These are phyloP conservation scores for Candida arabinofermentans DNA, from an alignment of 805 yeast genomes.

Conservation along the genomic window DNA sequence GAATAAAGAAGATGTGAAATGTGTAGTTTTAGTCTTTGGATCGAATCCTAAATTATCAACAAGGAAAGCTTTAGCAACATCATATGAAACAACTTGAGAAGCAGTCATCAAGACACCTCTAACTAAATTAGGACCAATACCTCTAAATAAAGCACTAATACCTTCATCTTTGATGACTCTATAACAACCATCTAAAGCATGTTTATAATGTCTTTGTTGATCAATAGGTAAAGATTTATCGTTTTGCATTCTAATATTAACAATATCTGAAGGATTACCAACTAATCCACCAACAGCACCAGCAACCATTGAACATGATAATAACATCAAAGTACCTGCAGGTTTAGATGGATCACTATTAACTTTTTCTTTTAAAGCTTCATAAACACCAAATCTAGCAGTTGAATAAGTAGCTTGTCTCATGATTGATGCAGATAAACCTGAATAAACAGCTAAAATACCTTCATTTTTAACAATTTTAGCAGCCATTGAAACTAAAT, in stretches of 20 bases:
- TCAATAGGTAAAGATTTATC: slow-evolving; percentile 65
- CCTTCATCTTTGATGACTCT: slow-evolving; percentile 63
- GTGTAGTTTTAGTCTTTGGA: slow-evolving; percentile 62
- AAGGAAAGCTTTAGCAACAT: slow-evolving; percentile 60
- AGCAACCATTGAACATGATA: slow-evolving; percentile 80
- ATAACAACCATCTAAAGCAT: slow-evolving; percentile 73
- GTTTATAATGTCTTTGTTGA: slow-evolving; percentile 66
- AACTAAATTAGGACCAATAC: slow-evolving; percentile 70
- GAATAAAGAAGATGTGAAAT: slow-evolving; percentile 69
- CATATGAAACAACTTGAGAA: slow-evolving; percentile 85
- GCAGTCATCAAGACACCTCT: slow-evolving; percentile 89
- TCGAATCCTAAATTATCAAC: slow-evolving; percentile 49
- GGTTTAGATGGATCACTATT: slow-evolving; percentile 37
- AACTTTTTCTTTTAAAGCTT: slow-evolving; percentile 57
- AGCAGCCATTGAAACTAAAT: slow-evolving; percentile 56
- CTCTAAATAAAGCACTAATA: slow-evolving; percentile 56
- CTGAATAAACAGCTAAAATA: slow-evolving; percentile 67
- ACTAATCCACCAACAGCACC: slow-evolving; percentile 83
- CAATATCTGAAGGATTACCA: slow-evolving; percentile 87
- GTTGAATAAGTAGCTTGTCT: slow-evolving; percentile 89
- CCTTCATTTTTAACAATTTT: slow-evolving; percentile 64
- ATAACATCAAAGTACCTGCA: slow-evolving; percentile 55
- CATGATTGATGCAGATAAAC: slow-evolving; percentile 74
- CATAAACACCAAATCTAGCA: slow-evolving; percentile 84
- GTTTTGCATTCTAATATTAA: slow-evolving; percentile 88